Base-by-base conservation (phyloP, 768 basidiomycete species). In the Boletus bicolor region DNA sequence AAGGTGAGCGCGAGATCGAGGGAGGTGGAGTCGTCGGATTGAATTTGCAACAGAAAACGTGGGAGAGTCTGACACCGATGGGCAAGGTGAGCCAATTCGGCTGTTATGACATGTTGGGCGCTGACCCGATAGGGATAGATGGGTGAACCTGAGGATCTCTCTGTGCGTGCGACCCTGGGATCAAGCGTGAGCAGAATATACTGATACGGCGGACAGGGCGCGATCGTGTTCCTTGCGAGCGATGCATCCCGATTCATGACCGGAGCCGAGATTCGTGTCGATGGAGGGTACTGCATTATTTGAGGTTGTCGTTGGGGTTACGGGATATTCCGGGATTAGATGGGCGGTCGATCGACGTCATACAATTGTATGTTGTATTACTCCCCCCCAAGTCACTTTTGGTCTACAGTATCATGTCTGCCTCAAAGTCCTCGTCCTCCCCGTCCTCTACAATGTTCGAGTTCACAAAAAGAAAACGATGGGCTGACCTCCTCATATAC, bases 211-310 rank as follows among this genome's bases (percentile, higher is more conserved):
- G 0, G 26, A 19, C 67, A 90, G 87, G 90, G 90, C 17, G 93
- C 95, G 26, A 80, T 96, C 63, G 89, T 98, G 53, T 96, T 89
- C 72, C 80, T 98, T 17, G 85, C 88, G 8, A 93, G 90, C 59
- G 94, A 97, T 70, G 92, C 93, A 7, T 90, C 89, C 49, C 83
- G 81, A 53, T 98, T 94, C 72, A 86, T 93, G 78, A 96, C 95
- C 3, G 94, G 93, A 9, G 75, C 87, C 17, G 92, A 92, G 63
- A 73, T 92, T 54, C 84, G 86, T 9, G 83, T 97, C 44, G 95
- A 98, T 65, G 94, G 94, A 19, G 93, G 93, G 7, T 95, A 95
- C 73, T 91, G 89, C 70, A 64, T 76, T 42, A 76, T 89, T 60
- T 91, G 62, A 67, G 57, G 28, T 19, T 36, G 55, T 37, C 4